phyloP scores from a whole-genome alignment of 176 grass and related monocot species.

The Carex cristatella region DNA sequence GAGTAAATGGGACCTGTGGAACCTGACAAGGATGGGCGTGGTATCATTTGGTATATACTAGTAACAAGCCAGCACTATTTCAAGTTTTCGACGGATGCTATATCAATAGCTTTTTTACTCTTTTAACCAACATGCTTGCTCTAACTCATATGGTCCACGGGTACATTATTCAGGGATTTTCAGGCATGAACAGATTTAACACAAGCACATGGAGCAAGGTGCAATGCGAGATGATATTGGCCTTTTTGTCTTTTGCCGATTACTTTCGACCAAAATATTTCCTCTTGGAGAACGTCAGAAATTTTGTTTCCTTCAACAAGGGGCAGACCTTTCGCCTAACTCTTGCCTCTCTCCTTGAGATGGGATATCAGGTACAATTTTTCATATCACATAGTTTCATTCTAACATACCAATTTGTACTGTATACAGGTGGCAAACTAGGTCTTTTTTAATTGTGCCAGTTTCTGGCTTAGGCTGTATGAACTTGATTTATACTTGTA shows the following conservation, averaged over 20 bases:
- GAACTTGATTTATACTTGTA: neutral
- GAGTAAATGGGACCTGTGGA: neutral
- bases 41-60: neutral
- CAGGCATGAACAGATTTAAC: conserved; percentile 98
- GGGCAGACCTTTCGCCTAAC: conserved; percentile 90
- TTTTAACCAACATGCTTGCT: neutral
- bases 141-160: conserved; percentile 8
- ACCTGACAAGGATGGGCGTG: neutral
- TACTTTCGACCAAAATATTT: conserved; percentile 93
- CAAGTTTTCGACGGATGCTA: neutral
- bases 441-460: neutral
- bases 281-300: conserved; percentile 97
- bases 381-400: conserved; percentile 18
- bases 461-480: neutral
- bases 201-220: conserved; percentile 99
- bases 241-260: conserved; percentile 90
- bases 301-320: conserved; percentile 99
- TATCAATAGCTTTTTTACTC: neutral
- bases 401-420: neutral
- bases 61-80: neutral
- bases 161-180: conserved; percentile 71
- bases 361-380: conserved; percentile 89
- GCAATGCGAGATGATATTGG: conserved; percentile 98
- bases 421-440: neutral
- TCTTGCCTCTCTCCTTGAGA: conserved; percentile 88